Base-by-base conservation (phyloP, 257 asterid genomes). In the Striga asiatica region DNA sequence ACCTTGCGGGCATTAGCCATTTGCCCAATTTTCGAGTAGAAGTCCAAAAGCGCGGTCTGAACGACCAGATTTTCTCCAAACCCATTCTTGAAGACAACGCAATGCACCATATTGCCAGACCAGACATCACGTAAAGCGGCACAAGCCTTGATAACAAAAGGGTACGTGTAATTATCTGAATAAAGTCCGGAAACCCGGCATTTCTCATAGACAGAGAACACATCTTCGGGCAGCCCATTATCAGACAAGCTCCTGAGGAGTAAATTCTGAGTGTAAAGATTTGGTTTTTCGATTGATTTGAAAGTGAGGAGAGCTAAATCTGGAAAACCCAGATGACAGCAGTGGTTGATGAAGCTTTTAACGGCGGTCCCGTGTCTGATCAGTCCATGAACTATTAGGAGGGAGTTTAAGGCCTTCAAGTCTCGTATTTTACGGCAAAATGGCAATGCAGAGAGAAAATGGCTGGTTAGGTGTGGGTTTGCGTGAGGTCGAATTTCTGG, bases 101-200 rank as follows among this genome's bases (percentile, higher is more conserved):
- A 61, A 63, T 81, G 82, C 28, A 68, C 41, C 70, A 43, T 38
- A 27, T 64, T 61, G 19, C 84, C 89, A 8, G 60, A 50, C 64
- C 58, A 11, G 34, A 58, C 61, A 45, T 78, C 72, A 32, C 60
- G 17, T 58, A 74, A 38, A 34, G 64, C 78, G 24, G 82, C 68
- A 29, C 81, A 78, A 0, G 94, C 81, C 73, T 81, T 83, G 53
- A 83, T 64, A 48, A 81, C 87, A n/a, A 76, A 71, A 31, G 87
- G 94, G 72, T 65, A 78, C 3, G 89, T 76, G 14, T 81, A 83
- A 43, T 78, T 70, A 68, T 81, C 82, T 13, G 84, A 70, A 4
- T 54, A 23, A 58, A 72, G n/a, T 38, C 82, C 84, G 2, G 69
- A 74, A 56, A 35, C 10, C 49, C 79, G 73, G 62, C 76, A 78